Percentiles rank a stretch among this genome's conserved stretches.
phyloP scores from a whole-genome alignment of 75 land plant species.

The Adiantum capillusveneris region DNA sequence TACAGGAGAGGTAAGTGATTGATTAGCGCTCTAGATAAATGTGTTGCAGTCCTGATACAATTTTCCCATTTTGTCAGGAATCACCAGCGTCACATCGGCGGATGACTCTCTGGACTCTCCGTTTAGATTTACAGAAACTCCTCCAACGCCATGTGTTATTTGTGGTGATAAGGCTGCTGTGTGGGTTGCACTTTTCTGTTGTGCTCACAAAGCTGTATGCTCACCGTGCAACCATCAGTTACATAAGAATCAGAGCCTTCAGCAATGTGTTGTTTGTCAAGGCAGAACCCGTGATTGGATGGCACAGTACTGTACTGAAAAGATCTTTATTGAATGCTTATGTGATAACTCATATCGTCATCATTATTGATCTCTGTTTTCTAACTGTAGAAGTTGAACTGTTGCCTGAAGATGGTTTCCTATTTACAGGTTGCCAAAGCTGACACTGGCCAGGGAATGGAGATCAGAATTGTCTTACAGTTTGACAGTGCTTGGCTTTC shows the following conservation, averaged over 20 bases:
- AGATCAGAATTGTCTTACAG: no score
- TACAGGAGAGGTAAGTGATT: not conserved
- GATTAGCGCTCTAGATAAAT: not conserved
- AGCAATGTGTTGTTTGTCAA: conserved; percentile 19
- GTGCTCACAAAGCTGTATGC: conserved; percentile 21
- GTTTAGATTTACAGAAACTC: conserved; percentile 2
- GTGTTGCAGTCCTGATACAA: not conserved
- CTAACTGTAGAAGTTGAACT: no score
- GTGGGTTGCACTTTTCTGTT: conserved; percentile 26
- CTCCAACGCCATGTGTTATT: conserved; percentile 13
- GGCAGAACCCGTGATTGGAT: not conserved
- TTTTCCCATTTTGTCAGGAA: conserved; percentile 5
- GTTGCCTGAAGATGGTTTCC: no score
- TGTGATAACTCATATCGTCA: no score
- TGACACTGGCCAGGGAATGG: no score
- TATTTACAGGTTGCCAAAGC: no score
- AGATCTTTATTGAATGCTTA: no score
- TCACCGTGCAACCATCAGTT: conserved; percentile 15
- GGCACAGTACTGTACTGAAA: not conserved
- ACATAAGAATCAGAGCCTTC: conserved; percentile 9
- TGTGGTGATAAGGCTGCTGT: conserved; percentile 17
- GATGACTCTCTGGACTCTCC: not conserved
- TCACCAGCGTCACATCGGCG: conserved; percentile 5
- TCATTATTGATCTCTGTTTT: no score
- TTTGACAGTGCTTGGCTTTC: no score